Evolutionary conservation across 1,284 basidiomycete species (phyloP), one percentile per base, ranked within the genome.

Genomic region (Heterobasidion occidentale): DNA sequence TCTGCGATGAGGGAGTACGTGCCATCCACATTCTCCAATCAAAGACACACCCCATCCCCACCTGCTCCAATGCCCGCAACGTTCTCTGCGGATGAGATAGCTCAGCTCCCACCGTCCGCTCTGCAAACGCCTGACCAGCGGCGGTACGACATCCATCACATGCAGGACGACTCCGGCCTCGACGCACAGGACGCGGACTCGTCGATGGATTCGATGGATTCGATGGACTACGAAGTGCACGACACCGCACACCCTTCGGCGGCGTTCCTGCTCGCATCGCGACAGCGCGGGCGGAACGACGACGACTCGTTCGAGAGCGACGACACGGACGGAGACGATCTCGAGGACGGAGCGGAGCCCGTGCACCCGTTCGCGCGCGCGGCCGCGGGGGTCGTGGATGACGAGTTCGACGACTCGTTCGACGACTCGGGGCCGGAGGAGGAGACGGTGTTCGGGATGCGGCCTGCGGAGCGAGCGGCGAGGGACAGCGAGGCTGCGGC

Each of bases 381-480:
- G 1, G 14, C 44, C 1, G 44, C 44, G 17, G 14, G 14, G 0
- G 65, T 64, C 8, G 59, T 14, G 17, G 55, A 19, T 36, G 45
- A 12, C 34, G 68, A 66, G 48, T 81, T 84, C 38, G 80, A 79
- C 53, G 81, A 84, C 64, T 78, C 77, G 35, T 76, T 73, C 61
- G 74, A 74, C 54, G 71, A 71, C 46, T 67, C 69, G 46, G 67
- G 64, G 27, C 70, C 70, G 50, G 78, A 71, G 42, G 76, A 84
- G 61, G 86, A 89, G 66, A 88, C 87, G 11, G 68, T 89, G 55
- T 89, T 89, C 69, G 86, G 86, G 12, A 78, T 81, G 19, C 77
- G 77, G 3, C 79, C 80, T 46, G 77, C 73, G 17, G 77, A 79
- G 61, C 70, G 79, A 53, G 52, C 51, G 14, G 58, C 54, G 53